phyloP scores from a whole-genome alignment of 495 filamentous ascomycete genomes.

The Penicillium desertorum region DNA sequence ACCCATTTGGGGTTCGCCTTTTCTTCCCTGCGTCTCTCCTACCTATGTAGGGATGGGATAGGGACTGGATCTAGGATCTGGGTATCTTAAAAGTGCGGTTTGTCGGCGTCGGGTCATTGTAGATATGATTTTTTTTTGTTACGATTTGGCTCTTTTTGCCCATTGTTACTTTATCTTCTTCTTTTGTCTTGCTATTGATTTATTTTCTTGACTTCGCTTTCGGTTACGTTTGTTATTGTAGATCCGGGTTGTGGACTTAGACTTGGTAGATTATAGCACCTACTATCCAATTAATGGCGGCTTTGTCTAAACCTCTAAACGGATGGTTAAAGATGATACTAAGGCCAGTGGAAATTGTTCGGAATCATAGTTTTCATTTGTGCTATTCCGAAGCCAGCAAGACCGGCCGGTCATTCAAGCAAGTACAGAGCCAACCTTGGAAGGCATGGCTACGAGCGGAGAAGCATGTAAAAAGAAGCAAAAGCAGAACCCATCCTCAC shows the following conservation, averaged over 20 bases:
- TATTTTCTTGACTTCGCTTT: conserved; percentile 11
- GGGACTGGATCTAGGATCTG: conserved; percentile 24
- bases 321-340: background rate
- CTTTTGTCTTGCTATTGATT: conserved; percentile 9
- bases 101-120: conserved; percentile 35
- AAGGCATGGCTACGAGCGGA: conserved; percentile 8
- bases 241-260: background rate
- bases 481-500: conserved; percentile 15
- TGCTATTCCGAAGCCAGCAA: conserved; percentile 13
- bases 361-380: conserved; percentile 11
- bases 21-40: conserved; percentile 12
- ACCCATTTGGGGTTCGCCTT: conserved; percentile 13
- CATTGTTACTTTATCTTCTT: conserved; percentile 9
- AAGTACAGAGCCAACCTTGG: conserved; percentile 19
- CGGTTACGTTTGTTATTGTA: background rate
- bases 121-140: conserved; percentile 34
- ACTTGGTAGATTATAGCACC: background rate
- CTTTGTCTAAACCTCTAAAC: background rate
- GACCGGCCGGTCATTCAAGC: conserved; percentile 18
- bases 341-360: background rate
- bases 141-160: conserved; percentile 29
- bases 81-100: conserved; percentile 30
- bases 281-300: background rate
- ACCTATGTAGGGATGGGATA: background rate
- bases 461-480: background rate